Percentiles rank a stretch among this genome's conserved stretches.
Evolutionary conservation across 2,329 filamentous ascomycete genomes (phyloP).

Genomic region (Colletotrichum tabaci): DNA sequence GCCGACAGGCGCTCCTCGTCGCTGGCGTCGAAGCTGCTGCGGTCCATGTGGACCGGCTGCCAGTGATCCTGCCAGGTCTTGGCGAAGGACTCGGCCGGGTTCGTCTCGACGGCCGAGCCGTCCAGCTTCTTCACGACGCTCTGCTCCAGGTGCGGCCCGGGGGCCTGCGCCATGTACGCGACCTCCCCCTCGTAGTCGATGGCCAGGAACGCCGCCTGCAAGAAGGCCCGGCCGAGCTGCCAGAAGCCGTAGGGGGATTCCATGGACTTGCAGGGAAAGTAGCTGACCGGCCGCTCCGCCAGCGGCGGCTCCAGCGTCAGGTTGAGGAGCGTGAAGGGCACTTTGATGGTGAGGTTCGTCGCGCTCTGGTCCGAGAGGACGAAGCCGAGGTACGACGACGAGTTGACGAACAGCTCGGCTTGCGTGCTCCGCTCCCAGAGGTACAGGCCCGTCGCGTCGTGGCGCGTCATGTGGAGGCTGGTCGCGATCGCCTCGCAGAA

Average conservation of each 20-base stretch:
- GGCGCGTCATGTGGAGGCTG: slow-evolving; percentile 55
- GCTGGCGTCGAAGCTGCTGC: not conserved
- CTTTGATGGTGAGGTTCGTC: slow-evolving; percentile 57
- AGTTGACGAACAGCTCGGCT: slow-evolving; percentile 54
- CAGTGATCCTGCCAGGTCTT: slow-evolving; percentile 18
- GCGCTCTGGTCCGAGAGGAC: slow-evolving; percentile 50
- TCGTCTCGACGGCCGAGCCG: not conserved
- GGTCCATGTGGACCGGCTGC: not conserved
- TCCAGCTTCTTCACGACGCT: slow-evolving; percentile 32
- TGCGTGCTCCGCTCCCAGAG: slow-evolving; percentile 55
- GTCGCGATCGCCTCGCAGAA: slow-evolving; percentile 57
- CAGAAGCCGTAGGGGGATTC: slow-evolving; percentile 1
- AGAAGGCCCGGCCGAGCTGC: slow-evolving; percentile 44
- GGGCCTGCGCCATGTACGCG: slow-evolving; percentile 44
- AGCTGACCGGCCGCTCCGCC: slow-evolving; percentile 43
- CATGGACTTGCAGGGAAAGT: slow-evolving; percentile 44
- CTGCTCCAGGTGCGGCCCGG: slow-evolving; percentile 40
- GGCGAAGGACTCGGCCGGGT: slow-evolving; percentile 12
- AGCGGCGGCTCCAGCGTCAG: slow-evolving; percentile 57
- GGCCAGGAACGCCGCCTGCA: slow-evolving; percentile 44
- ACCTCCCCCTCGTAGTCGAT: slow-evolving; percentile 42
- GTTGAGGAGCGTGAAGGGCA: slow-evolving; percentile 58
- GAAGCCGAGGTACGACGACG: slow-evolving; percentile 59
- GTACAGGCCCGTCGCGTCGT: slow-evolving; percentile 54
- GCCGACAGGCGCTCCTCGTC: not conserved